Evolutionary conservation across 73 alveolate species (phyloP).

Genomic region (Tetrahymena borealis): DNA sequence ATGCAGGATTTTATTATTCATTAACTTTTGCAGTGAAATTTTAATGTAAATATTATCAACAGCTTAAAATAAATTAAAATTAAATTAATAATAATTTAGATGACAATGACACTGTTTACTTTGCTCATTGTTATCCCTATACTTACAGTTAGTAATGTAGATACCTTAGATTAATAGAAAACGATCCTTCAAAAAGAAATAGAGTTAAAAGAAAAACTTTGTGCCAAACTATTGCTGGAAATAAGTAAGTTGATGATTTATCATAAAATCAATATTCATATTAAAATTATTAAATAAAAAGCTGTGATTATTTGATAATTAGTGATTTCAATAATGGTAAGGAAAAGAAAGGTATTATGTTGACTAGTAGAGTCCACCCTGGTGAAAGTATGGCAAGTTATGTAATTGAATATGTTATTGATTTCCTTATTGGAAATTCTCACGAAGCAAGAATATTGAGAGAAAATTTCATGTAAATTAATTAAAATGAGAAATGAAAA

Average conservation of each 20-base stretch:
- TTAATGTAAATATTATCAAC: conserved; percentile 28
- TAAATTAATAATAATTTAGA: neutral
- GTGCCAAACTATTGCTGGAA: conserved; percentile 50
- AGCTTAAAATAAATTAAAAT: neutral
- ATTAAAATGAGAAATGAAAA: neutral
- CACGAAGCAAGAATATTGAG: conserved; percentile 80
- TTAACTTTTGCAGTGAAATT: conserved; percentile 90
- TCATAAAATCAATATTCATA: neutral
- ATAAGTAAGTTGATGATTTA: neutral
- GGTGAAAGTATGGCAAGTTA: conserved; percentile 96
- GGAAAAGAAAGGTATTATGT: conserved; percentile 60
- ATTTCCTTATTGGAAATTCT: conserved; percentile 78
- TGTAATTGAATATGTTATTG: conserved; percentile 92
- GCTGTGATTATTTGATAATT: conserved; percentile 46
- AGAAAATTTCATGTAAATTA: conserved; percentile 73
- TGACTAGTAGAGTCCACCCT: conserved; percentile 97
- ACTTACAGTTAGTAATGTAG: conserved; percentile 92
- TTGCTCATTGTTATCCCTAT: conserved; percentile 99
- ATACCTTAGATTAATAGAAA: conserved; percentile 79
- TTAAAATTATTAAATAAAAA: neutral
- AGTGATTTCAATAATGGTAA: conserved; percentile 47
- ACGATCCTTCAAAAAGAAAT: conserved; percentile 66
- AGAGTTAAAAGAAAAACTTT: conserved; percentile 52
- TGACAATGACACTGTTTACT: conserved; percentile 92
- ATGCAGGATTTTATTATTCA: conserved; percentile 89